phyloP scores from a whole-genome alignment of 306 rosid species.

The Vigna hirtella region DNA sequence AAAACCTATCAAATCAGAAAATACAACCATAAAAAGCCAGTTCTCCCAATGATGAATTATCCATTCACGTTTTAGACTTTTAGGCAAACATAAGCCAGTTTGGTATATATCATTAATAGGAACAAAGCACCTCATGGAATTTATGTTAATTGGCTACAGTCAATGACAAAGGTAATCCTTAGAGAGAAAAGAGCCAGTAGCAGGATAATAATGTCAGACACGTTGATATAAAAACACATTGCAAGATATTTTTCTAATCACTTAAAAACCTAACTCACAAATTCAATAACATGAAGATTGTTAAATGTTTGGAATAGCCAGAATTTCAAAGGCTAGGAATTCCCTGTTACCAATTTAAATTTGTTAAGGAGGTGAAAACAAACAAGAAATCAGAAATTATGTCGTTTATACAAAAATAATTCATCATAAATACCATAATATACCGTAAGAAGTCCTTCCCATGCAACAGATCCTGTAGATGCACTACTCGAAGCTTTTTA shows the following conservation, averaged over 20 bases:
- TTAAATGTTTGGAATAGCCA: constrained; percentile 19
- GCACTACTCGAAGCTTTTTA: constrained; percentile 81
- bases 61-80: constrained; percentile 29
- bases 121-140: constrained; percentile 35
- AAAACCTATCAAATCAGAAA: constrained; percentile 32
- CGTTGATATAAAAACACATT: constrained; percentile 1
- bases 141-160: background rate
- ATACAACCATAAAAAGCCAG: constrained; percentile 27
- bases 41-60: constrained; percentile 41
- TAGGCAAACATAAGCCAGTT: constrained; percentile 38
- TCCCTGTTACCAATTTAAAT: constrained; percentile 35
- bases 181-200: constrained; percentile 20
- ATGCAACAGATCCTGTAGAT: constrained; percentile 67
- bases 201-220: constrained; percentile 21
- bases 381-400: constrained; percentile 33
- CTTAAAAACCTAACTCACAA: constrained; percentile 32
- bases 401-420: constrained; percentile 37
- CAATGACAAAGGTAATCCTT: constrained; percentile 17
- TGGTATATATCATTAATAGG: constrained; percentile 14
- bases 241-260: background rate
- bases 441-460: constrained; percentile 82
- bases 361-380: constrained; percentile 23
- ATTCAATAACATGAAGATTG: constrained; percentile 33
- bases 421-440: constrained; percentile 43
- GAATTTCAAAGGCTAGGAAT: constrained; percentile 29